Conservation (phyloP, 2,329 filamentous ascomycete species). For the Xylaria sp. region DNA sequence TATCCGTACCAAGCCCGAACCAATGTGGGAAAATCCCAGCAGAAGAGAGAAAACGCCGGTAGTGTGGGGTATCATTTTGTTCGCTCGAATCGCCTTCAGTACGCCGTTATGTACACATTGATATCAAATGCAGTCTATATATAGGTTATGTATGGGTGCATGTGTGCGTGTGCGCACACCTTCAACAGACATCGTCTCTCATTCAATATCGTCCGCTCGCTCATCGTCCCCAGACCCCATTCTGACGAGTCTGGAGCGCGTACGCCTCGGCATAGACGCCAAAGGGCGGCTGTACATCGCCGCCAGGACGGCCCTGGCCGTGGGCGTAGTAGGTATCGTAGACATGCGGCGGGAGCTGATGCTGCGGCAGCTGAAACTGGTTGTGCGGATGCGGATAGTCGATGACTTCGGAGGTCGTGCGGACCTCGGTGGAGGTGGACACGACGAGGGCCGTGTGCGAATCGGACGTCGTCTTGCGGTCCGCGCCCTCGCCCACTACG, state of each 20-base stretch:
- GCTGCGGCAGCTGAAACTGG: neutral
- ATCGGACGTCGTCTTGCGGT: constrained; percentile 1
- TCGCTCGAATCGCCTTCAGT: neutral
- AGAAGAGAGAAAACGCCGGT: neutral
- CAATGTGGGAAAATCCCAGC: neutral
- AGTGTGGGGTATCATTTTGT: constrained; percentile 21
- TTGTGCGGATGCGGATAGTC: constrained; percentile 10
- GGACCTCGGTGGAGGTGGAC: constrained; percentile 24
- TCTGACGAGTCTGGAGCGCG: constrained; percentile 17
- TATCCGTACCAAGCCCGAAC: neutral
- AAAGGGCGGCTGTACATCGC: constrained; percentile 14
- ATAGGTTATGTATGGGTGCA: neutral
- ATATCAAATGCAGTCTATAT: neutral
- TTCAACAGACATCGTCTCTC: neutral
- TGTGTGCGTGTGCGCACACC: no score
- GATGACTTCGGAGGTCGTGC: neutral
- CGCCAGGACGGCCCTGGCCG: neutral
- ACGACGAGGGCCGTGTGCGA: constrained; percentile 15
- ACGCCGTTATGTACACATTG: constrained; percentile 4
- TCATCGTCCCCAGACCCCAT: constrained; percentile 19
- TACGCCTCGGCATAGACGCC: constrained; percentile 25
- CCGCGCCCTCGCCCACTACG: constrained; percentile 11
- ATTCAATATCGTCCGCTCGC: no score
- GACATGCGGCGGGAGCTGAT: neutral
- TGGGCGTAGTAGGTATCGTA: no score